Percentiles rank a stretch among this genome's conserved stretches.
Evolutionary conservation across 164 flowering plant genomes (phyloP).

Genomic region (Dillenia turbinata): DNA sequence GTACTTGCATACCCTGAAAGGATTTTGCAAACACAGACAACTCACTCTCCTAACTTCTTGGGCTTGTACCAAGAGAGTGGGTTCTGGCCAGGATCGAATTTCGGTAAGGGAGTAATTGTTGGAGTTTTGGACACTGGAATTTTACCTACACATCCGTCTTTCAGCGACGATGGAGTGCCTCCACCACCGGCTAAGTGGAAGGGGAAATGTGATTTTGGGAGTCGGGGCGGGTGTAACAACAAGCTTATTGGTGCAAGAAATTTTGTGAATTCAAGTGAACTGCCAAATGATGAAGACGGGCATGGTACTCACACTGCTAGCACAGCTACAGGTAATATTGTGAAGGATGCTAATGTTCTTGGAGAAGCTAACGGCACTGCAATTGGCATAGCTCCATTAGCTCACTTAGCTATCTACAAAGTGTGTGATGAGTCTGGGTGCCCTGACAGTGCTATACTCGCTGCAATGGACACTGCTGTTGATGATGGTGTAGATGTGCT

Average conservation of each 20-base stretch:
- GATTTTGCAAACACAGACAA: constrained; percentile 17
- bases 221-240: constrained; percentile 29
- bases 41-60: constrained; percentile 31
- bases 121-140: constrained; percentile 44
- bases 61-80: constrained; percentile 35
- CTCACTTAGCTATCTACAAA: constrained; percentile 47
- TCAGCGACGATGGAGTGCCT: constrained; percentile 39
- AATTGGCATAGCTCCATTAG: constrained; percentile 44
- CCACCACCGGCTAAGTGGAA: constrained; percentile 50
- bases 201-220: constrained; percentile 32
- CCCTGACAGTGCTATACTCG: constrained; percentile 29
- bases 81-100: constrained; percentile 38
- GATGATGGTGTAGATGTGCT: constrained; percentile 57
- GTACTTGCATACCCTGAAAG: constrained; percentile 18
- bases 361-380: constrained; percentile 51
- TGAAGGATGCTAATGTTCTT: constrained; percentile 25
- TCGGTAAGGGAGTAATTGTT: constrained; percentile 42
- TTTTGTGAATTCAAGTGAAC: constrained; percentile 16
- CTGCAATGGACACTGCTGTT: constrained; percentile 41
- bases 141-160: constrained; percentile 42
- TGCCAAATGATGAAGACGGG: constrained; percentile 35
- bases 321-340: constrained; percentile 45
- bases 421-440: constrained; percentile 32
- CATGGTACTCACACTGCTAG: constrained; percentile 60
- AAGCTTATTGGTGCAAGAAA: constrained; percentile 49